A percentile compares a stretch with the other conserved stretches of the same genome.
These are phyloP conservation scores for Hymenoscyphus scutula DNA, from an alignment of 2,329 filamentous ascomycete genomes.

Conservation along the genomic window DNA sequence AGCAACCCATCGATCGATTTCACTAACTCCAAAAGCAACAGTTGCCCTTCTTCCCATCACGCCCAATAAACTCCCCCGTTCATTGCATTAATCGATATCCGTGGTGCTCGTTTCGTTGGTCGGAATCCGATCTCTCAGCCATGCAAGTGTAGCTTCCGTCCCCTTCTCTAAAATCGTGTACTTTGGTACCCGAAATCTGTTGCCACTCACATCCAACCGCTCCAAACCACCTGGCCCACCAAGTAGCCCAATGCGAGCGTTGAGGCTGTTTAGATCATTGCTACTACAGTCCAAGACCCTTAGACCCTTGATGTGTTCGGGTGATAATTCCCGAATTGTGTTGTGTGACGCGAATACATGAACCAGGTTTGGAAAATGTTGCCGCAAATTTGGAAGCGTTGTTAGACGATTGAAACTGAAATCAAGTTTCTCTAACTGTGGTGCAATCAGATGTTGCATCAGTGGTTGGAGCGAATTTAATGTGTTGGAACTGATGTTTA, in stretches of 20 bases:
- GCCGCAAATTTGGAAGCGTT: conserved; percentile 63
- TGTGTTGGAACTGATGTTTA: conserved; percentile 73
- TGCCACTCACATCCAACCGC: conserved; percentile 75
- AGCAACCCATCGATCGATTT: conserved; percentile 3
- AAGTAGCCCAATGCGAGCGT: conserved; percentile 76
- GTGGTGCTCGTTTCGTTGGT: conserved; percentile 37
- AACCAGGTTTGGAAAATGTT: conserved; percentile 66
- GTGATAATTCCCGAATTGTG: conserved; percentile 68
- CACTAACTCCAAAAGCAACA: conserved; percentile 11
- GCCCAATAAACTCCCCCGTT: background rate
- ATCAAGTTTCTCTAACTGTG: conserved; percentile 72
- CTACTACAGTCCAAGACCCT: conserved; percentile 75
- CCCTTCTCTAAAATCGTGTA: conserved; percentile 83
- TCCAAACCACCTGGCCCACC: conserved; percentile 59
- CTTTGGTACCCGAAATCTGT: conserved; percentile 82
- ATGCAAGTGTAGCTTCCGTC: conserved; percentile 78
- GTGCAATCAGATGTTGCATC: conserved; percentile 65
- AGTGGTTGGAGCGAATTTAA: conserved; percentile 69
- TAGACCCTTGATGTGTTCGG: conserved; percentile 71
- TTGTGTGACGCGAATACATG: conserved; percentile 78
- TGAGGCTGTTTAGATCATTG: conserved; percentile 81
- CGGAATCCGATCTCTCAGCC: conserved; percentile 76
- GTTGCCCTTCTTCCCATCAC: background rate
- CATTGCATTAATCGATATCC: conserved; percentile 27
- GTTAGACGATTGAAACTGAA: conserved; percentile 79